A percentile compares a stretch with the other conserved stretches of the same genome.
These are phyloP conservation scores for Ananas comosus DNA, from an alignment of 176 grass and related monocot species.

Conservation along the genomic window DNA sequence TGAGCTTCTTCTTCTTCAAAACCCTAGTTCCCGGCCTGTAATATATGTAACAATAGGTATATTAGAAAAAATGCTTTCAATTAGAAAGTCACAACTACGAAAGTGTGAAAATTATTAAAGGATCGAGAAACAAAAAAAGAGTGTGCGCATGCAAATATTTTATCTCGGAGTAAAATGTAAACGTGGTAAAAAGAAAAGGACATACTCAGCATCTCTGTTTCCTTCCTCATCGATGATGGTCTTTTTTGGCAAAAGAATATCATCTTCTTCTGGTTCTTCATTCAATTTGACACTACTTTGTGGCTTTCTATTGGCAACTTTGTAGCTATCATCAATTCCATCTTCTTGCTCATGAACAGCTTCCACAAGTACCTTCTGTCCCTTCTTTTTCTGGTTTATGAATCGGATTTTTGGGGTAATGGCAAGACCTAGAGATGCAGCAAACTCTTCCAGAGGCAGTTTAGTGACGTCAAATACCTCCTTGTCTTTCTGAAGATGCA, in stretches of 20 bases:
- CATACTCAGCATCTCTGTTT: conserved; percentile 37
- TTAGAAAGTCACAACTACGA: neutral
- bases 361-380: conserved; percentile 12
- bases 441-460: conserved; percentile 56
- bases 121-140: too few relatives aligned
- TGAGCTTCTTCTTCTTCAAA: conserved; percentile 81
- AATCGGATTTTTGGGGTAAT: conserved; percentile 64
- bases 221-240: conserved; percentile 14
- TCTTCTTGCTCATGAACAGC: conserved; percentile 11
- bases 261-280: conserved; percentile 34
- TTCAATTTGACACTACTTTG: neutral
- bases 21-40: conserved; percentile 37
- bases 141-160: too few relatives aligned
- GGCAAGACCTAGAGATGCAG: conserved; percentile 66
- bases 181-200: neutral
- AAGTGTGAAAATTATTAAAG: neutral
- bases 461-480: conserved; percentile 70
- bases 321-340: conserved; percentile 12
- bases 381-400: conserved; percentile 44
- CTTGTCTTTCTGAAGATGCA: conserved; percentile 54
- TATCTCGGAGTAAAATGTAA: too few relatives aligned
- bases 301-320: conserved; percentile 29
- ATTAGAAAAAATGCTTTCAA: neutral
- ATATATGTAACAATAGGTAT: neutral
- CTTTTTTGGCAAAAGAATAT: conserved; percentile 63